Base-by-base conservation (phyloP, 2,329 filamentous ascomycete species). In the Hymenoscyphus repandus region DNA sequence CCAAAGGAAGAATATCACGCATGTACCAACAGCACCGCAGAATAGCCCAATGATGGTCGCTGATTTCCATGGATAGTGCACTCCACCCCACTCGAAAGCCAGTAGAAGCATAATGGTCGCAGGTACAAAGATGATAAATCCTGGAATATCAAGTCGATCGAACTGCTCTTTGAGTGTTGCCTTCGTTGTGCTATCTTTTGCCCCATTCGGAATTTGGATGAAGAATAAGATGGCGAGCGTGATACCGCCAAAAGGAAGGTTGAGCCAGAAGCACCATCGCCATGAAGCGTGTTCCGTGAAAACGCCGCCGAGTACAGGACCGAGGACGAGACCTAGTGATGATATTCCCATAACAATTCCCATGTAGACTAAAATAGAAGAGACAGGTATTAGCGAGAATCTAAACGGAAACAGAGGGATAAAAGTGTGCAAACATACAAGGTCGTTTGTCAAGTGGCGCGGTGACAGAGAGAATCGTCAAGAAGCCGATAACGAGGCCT, bases 31-130 rank as follows among this genome's bases (percentile, higher is more conserved):
- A 10, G 38, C 51, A 6, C 65, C 56, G 34, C 62, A 58, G 13
- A 71, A 58, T 2, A 71, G 60, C 2, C 58, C 66, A 27, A 69
- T 64, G 34, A 70, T 60, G 18, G 58, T 58, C 2, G 56, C 54
- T 33, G 45, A 52, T 0, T 31, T 36, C 61, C 61, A 63, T 7
- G 59, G 59, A 50, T 61, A 1, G 0, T 65, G 65, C 13, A 64
- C 55, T 20, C 73, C 74, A 40, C 70, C 72, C 54, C 68, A 75
- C 58, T 76, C 71, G 1, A 77, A 63, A 22, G 72, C 73, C 2
- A 76, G 64, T 45, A 76, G 66, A 51, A 72, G 66, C 60, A 64
- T 59, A 4, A 55, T 43, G 13, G 62, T 61, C 41, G 55, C 12
- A 63, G 58, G 47, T 57, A 66, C 61, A n/a, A 70, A 59, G 37